Evolutionary conservation across 306 rosid species (phyloP), one percentile per base, ranked within the genome.

Genomic region (Castanea mollissima): DNA sequence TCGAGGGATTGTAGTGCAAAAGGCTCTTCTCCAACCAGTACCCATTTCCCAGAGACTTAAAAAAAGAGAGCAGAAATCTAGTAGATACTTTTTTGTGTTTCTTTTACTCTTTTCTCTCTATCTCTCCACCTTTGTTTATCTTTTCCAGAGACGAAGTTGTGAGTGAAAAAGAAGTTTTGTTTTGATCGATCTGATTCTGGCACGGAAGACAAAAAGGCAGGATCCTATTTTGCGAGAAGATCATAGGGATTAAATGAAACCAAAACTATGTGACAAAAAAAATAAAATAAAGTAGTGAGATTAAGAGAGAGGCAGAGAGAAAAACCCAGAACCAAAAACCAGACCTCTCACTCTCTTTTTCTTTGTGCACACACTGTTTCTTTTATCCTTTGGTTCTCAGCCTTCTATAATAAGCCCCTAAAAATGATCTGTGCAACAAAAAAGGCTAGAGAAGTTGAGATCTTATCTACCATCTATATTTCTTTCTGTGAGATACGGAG

Each of bases 1-100:
- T 16, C 94, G 86, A 55, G 84, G 73, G 3, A 89, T 44, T 0
- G 92, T 86, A 1, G 96, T 89, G 84, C 99, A 95, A 74, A 95
- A 95, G 12, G 96, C 97, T 86, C 97, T 88, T 80, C 99, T 90
- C 99, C 99, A 95, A 56, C 98, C 94, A 8, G 94, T 93, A 46
- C 96, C 97, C 99, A 95, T 93, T 76, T 73, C 54, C 83, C 75
- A 38, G 59, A 76, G 18, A 80, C 54, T 35, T 23, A 23, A 9
- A 71, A 71, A 32, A 31, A 38, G 11, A 2, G 27, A 27, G 21
- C 16, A 18, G 25, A 19, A 3, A 23, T 41, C 46, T 41, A n/a
- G 19, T 1, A 5, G 29, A 10, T 25, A 60, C 7, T 46, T 76
- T 49, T 73, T 65, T 69, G 31, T 77, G 38, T 64, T 1, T 2